phyloP scores from a whole-genome alignment of 2,329 filamentous ascomycete genomes.

The Penicillium brevicompactum region DNA sequence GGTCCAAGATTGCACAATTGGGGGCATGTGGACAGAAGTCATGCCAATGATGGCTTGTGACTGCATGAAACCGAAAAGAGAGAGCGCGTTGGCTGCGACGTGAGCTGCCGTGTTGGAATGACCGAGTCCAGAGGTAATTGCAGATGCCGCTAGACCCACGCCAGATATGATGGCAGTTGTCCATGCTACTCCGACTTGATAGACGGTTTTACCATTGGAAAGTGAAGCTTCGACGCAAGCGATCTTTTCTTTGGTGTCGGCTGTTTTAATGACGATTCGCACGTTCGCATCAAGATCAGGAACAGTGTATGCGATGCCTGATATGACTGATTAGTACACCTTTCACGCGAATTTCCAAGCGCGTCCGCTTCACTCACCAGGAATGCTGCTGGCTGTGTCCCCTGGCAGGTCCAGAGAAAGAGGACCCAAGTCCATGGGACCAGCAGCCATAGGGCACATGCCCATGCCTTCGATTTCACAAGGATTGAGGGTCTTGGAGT shows the following conservation, averaged over 20 bases:
- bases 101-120: slow-evolving; percentile 94
- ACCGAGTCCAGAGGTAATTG: slow-evolving; percentile 83
- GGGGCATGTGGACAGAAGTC: slow-evolving; percentile 77
- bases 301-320: slow-evolving; percentile 79
- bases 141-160: slow-evolving; percentile 79
- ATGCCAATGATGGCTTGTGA: slow-evolving; percentile 89
- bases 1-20: slow-evolving; percentile 89
- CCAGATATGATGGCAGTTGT: slow-evolving; percentile 84
- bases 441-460: slow-evolving; percentile 88
- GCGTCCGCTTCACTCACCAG: slow-evolving; percentile 51
- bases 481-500: slow-evolving; percentile 71
- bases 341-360: neutral
- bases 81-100: slow-evolving; percentile 88
- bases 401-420: slow-evolving; percentile 66
- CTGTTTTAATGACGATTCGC: slow-evolving; percentile 76
- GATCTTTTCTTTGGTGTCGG: slow-evolving; percentile 63
- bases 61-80: slow-evolving; percentile 95
- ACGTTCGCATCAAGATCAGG: slow-evolving; percentile 89
- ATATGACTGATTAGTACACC: slow-evolving; percentile 1
- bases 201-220: slow-evolving; percentile 90
- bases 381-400: slow-evolving; percentile 66
- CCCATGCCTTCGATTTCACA: slow-evolving; percentile 70
- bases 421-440: slow-evolving; percentile 70
- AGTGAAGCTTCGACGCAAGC: slow-evolving; percentile 86
- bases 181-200: slow-evolving; percentile 88